phyloP scores from a whole-genome alignment of 2,329 filamentous ascomycete species.

The Paraphaeosphaeria sporulosa region DNA sequence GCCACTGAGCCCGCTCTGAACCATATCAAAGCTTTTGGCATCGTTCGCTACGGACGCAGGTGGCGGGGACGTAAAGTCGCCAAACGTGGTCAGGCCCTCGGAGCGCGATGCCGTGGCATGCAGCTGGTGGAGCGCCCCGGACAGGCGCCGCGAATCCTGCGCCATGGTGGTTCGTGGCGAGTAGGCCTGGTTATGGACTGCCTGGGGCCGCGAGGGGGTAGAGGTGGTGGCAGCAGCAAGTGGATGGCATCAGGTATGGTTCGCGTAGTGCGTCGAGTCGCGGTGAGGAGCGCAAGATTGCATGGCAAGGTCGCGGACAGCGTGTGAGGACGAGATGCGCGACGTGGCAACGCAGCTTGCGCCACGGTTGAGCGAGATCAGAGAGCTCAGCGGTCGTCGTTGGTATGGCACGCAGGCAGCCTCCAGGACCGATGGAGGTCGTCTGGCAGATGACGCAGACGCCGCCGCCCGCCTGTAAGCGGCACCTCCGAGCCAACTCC shows the following conservation, averaged over 20 bases:
- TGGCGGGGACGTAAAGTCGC: constrained; percentile 82
- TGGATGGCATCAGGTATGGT: constrained; percentile 32
- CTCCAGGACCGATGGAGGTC: too few species aligned
- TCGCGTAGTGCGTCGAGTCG: constrained; percentile 8
- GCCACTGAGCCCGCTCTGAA: constrained; percentile 87
- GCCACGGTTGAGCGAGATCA: too few species aligned
- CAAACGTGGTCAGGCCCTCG: constrained; percentile 87
- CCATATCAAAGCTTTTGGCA: constrained; percentile 74
- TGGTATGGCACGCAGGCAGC: neutral
- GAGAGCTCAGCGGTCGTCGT: too few species aligned
- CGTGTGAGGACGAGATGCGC: neutral
- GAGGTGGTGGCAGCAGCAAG: constrained; percentile 15
- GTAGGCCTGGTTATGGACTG: constrained; percentile 2
- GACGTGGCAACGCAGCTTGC: neutral
- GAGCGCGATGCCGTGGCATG: constrained; percentile 88
- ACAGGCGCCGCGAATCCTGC: constrained; percentile 31
- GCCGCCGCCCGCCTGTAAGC: too few species aligned
- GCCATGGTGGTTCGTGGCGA: constrained; percentile 32
- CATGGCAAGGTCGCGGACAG: neutral
- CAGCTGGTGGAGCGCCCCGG: constrained; percentile 74
- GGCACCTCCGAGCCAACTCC: constrained; percentile 2
- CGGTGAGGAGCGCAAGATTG: neutral
- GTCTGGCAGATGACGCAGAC: too few species aligned
- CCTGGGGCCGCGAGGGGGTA: constrained; percentile 12
- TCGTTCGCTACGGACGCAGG: constrained; percentile 66